phyloP scores from a whole-genome alignment of 441 rosid species.

The Cnidoscolus chayamansa region DNA sequence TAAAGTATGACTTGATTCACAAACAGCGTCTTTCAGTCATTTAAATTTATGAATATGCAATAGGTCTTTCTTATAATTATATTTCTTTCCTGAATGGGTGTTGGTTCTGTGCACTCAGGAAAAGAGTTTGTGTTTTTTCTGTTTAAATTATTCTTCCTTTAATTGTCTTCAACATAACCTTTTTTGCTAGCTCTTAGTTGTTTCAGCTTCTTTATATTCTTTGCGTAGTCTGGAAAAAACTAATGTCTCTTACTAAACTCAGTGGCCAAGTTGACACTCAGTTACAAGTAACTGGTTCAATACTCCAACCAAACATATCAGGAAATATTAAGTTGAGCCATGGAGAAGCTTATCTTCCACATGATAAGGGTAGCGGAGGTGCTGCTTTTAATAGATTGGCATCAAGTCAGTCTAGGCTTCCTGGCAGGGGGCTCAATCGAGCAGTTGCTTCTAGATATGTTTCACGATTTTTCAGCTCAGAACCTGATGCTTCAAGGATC shows the following conservation, averaged over 20 bases:
- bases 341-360: conserved; percentile 99
- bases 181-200: conserved; percentile 7
- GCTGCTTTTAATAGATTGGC: conserved; percentile 70
- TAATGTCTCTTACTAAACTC: conserved; percentile 36
- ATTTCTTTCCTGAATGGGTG: background rate
- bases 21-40: conserved; percentile 3
- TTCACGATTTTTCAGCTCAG: conserved; percentile 68
- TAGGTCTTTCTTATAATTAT: background rate
- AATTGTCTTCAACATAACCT: background rate
- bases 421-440: conserved; percentile 63
- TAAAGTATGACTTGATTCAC: conserved; percentile 6
- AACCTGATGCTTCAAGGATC: conserved; percentile 60
- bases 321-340: conserved; percentile 93
- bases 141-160: background rate
- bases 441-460: conserved; percentile 86
- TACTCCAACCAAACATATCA: conserved; percentile 89
- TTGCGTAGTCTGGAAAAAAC: conserved; percentile 15
- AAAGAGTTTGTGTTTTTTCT: background rate
- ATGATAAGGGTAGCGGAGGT: conserved; percentile 86
- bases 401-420: conserved; percentile 65
- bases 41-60: background rate
- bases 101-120: background rate
- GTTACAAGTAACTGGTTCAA: conserved; percentile 93
- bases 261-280: conserved; percentile 99
- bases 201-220: conserved; percentile 12